Conservation (phyloP, 257 asterid species). For the Petrea volubilis region DNA sequence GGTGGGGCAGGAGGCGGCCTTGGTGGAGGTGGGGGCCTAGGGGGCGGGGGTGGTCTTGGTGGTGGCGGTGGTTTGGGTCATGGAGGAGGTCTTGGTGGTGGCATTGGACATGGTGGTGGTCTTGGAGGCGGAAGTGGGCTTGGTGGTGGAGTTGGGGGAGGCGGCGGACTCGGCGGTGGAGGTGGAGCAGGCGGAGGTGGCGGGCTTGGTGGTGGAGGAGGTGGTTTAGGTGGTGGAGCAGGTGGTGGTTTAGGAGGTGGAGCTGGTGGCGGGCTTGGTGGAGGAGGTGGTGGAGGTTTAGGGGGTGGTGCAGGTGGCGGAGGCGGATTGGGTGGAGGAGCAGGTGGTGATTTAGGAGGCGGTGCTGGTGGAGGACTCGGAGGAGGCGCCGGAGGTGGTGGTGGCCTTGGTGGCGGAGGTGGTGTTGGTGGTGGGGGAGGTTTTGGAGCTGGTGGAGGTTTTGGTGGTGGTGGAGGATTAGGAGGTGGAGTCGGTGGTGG, state of each 20-base stretch:
- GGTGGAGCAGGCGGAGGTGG: slow-evolving; percentile 22
- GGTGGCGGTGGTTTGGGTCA: slow-evolving; percentile 20
- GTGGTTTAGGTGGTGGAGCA: not conserved
- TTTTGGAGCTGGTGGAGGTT: slow-evolving; percentile 1
- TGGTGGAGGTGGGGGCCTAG: not conserved
- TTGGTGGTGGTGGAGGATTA: slow-evolving; percentile 2
- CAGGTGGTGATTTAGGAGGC: not conserved
- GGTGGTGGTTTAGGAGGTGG: not conserved
- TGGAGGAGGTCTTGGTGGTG: slow-evolving; percentile 30
- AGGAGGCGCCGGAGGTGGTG: no score
- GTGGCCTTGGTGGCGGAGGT: no score
- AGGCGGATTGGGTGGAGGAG: not conserved
- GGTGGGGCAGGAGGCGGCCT: not conserved
- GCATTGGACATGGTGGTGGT: slow-evolving; percentile 11
- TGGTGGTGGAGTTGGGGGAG: slow-evolving; percentile 24
- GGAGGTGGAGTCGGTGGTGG: slow-evolving; percentile 15
- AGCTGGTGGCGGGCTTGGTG: no score
- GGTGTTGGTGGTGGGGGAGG: slow-evolving; percentile 11
- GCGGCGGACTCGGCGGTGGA: slow-evolving; percentile 23
- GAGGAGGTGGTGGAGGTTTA: not conserved
- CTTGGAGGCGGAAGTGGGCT: slow-evolving; percentile 23
- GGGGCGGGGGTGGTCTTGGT: not conserved
- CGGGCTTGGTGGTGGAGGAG: not conserved
- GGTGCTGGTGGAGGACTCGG: slow-evolving; percentile 1
- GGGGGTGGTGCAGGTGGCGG: not conserved